These are phyloP conservation scores for Petunia axillaris DNA, from an alignment of 257 asterid species.

Conservation along the genomic window DNA sequence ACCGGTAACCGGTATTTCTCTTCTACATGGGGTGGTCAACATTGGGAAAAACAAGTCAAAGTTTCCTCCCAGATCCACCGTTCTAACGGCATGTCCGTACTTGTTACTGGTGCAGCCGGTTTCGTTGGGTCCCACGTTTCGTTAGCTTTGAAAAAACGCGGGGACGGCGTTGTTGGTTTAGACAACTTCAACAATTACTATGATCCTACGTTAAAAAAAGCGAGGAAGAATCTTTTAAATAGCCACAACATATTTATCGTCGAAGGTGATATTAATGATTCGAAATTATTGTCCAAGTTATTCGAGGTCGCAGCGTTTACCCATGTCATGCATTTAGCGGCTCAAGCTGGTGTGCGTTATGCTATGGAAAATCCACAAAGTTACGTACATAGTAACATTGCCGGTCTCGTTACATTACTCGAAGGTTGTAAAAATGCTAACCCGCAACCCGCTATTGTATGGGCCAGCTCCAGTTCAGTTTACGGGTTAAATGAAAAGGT, in stretches of 20 bases:
- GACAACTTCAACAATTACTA: conserved; percentile 75
- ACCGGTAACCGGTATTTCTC: conserved; percentile 58
- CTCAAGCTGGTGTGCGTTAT: conserved; percentile 85
- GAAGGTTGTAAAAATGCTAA: conserved; percentile 61
- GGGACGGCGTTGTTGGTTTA: conserved; percentile 81
- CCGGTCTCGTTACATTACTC: conserved; percentile 72
- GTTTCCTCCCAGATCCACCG: conserved; percentile 68
- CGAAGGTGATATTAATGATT: conserved; percentile 70
- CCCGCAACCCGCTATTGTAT: conserved; percentile 68
- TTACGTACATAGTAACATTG: conserved; percentile 71
- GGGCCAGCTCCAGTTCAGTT: conserved; percentile 94
- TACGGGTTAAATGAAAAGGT: conserved; percentile 70
- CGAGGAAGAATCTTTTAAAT: conserved; percentile 43
- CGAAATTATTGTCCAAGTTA: conserved; percentile 48
- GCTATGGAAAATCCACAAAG: conserved; percentile 81
- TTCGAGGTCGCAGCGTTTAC: conserved; percentile 59
- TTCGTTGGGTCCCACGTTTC: conserved; percentile 77
- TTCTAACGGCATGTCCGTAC: conserved; percentile 53
- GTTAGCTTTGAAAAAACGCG: conserved; percentile 71
- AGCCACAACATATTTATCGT: conserved; percentile 44
- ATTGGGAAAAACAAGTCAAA: conserved; percentile 61
- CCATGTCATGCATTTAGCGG: conserved; percentile 86
- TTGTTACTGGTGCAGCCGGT: conserved; percentile 92
- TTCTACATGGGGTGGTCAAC: conserved; percentile 66
- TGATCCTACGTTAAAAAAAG: conserved; percentile 54